Conservation (phyloP, 73 alveolate genomes). For the Tetrahymena malaccensis region DNA sequence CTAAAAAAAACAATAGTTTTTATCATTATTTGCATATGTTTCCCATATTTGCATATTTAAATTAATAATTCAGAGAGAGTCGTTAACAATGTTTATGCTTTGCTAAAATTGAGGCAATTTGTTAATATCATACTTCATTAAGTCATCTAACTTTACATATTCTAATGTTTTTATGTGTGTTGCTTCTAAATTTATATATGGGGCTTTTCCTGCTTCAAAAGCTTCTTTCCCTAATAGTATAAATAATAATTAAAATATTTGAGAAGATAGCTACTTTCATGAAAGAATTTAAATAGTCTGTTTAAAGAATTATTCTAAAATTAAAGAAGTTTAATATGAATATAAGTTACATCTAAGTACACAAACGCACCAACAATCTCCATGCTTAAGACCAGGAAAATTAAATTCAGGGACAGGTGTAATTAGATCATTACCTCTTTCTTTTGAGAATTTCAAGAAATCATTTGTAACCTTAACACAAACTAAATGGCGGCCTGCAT, state of each 20-base stretch:
- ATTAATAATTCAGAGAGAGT: background rate
- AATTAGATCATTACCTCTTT: background rate
- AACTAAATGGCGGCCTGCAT: background rate
- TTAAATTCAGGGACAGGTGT: background rate
- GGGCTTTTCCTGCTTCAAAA: background rate
- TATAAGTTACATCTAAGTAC: background rate
- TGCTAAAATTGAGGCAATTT: background rate
- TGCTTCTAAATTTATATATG: background rate
- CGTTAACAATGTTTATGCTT: background rate
- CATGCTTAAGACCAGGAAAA: background rate
- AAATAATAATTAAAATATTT: background rate
- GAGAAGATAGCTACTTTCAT: background rate
- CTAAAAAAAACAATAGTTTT: background rate
- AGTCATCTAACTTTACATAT: background rate
- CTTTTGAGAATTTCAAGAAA: slow-evolving; percentile 1
- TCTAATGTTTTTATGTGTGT: background rate
- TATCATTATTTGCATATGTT: too few species aligned
- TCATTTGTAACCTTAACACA: background rate
- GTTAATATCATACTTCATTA: background rate
- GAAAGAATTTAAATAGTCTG: too few species aligned
- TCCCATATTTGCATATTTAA: background rate
- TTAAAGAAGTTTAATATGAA: background rate
- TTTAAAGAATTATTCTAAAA: too few species aligned
- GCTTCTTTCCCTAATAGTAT: background rate
- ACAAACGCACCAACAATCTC: slow-evolving; percentile 3